Evolutionary conservation across 1,284 basidiomycete genomes (phyloP).

Genomic region (Sporisorium sorghi): DNA sequence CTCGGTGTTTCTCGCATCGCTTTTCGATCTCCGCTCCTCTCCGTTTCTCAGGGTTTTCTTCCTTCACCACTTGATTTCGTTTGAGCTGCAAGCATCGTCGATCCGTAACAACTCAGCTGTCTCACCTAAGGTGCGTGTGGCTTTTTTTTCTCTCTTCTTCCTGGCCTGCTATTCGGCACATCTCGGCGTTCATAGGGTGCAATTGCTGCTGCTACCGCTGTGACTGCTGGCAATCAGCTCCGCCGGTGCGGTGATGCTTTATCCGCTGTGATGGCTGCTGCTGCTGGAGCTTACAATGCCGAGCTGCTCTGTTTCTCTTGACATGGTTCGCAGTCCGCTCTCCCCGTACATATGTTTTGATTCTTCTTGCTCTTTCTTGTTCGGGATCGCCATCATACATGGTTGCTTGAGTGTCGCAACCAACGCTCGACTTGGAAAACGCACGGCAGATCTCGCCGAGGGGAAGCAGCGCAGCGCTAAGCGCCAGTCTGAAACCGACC

Average conservation of each 20-base stretch:
- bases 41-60: too few species aligned
- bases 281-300: not conserved
- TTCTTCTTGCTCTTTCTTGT: too few species aligned
- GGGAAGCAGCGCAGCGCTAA: not conserved
- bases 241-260: not conserved
- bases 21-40: not conserved
- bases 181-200: constrained; percentile 19
- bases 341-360: not conserved
- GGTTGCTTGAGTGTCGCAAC: too few species aligned
- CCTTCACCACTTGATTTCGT: too few species aligned
- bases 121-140: constrained; percentile 3
- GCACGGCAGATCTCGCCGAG: too few species aligned
- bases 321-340: not conserved
- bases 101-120: not conserved
- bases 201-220: too few species aligned
- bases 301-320: not conserved
- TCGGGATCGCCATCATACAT: not conserved
- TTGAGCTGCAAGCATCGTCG: not conserved
- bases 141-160: too few species aligned
- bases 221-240: not conserved
- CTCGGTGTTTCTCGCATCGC: not conserved
- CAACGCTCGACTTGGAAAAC: too few species aligned
- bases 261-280: not conserved
- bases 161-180: too few species aligned
- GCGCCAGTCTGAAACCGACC: not conserved